A percentile compares a stretch with the other conserved stretches of the same genome.
Evolutionary conservation across 768 basidiomycete species (phyloP).

Genomic region (Suillus occidentalis): DNA sequence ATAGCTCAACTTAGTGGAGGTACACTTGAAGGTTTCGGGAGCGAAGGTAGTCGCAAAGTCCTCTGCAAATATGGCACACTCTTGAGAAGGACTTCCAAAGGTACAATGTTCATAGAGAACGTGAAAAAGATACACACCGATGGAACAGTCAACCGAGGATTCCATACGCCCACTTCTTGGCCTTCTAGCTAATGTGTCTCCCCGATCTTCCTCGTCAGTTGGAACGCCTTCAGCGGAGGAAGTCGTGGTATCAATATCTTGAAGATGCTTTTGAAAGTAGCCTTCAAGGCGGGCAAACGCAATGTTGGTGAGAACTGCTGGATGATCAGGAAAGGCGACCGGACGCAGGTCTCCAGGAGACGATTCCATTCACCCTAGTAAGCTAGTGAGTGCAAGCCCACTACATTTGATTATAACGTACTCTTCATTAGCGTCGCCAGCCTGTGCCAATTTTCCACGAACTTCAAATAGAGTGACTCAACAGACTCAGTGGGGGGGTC

Average conservation of each 20-base stretch:
- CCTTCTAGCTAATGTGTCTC: too few species aligned
- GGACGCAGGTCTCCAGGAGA: constrained; percentile 53
- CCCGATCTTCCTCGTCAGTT: too few species aligned
- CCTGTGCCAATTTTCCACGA: constrained; percentile 67
- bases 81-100: not conserved
- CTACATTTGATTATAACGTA: constrained; percentile 37
- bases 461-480: constrained; percentile 78
- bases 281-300: too few species aligned
- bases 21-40: too few species aligned
- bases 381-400: constrained; percentile 6
- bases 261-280: too few species aligned
- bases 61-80: not conserved
- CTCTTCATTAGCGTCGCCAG: constrained; percentile 84
- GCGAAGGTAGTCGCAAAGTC: not conserved
- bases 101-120: not conserved
- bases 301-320: too few species aligned
- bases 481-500: constrained; percentile 81
- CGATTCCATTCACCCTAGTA: constrained; percentile 51
- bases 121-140: too few species aligned
- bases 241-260: too few species aligned
- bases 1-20: not conserved
- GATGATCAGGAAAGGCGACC: too few species aligned
- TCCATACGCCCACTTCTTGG: too few species aligned
- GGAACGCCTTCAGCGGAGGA: too few species aligned
- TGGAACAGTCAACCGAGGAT: too few species aligned